These are phyloP conservation scores for Chloris gayana DNA, from an alignment of 176 grass and related monocot species.

Conservation along the genomic window DNA sequence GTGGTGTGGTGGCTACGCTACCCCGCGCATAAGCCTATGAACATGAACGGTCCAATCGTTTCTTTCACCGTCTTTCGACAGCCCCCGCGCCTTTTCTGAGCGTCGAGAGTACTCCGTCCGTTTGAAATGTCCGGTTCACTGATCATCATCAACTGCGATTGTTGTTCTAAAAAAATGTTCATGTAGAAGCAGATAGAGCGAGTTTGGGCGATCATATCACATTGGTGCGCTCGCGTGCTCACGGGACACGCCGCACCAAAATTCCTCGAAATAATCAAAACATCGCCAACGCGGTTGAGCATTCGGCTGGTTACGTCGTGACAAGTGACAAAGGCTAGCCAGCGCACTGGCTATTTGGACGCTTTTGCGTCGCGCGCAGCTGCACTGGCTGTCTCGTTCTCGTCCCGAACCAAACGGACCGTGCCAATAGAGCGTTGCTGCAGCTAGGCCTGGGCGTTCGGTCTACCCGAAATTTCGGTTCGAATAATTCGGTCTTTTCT, in stretches of 20 bases:
- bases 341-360: neutral
- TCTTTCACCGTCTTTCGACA: neutral
- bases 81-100: neutral
- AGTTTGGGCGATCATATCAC: no score
- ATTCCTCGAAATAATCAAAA: neutral
- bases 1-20: neutral
- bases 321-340: neutral
- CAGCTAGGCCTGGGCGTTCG: no score
- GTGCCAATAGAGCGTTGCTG: neutral
- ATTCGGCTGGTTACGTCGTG: neutral
- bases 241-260: neutral
- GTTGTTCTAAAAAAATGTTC: no score
- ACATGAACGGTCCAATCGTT: neutral
- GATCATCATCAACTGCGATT: constrained; percentile 1
- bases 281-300: neutral
- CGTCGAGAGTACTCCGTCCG: neutral
- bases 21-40: neutral
- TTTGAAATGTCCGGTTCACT: neutral
- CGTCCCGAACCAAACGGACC: neutral
- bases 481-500: no score
- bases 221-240: neutral
- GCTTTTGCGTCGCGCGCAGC: neutral
- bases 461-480: no score
- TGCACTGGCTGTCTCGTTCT: no score
- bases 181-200: no score